Conservation (phyloP, 1,284 basidiomycete genomes). For the Cryptococcus neoformans region DNA sequence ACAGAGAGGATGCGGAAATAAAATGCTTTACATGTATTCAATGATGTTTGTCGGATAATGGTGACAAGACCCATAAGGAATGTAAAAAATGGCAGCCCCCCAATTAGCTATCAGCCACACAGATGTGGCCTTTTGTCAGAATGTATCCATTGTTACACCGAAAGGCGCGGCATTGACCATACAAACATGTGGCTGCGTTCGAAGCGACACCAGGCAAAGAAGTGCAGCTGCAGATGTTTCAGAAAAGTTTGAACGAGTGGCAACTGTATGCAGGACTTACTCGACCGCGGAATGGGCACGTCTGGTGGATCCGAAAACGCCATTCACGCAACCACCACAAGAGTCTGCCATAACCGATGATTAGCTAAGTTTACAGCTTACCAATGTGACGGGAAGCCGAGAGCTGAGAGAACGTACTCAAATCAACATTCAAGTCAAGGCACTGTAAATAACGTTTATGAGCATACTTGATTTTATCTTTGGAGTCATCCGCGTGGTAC, state of each 20-base stretch:
- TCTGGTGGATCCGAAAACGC: constrained; percentile 5
- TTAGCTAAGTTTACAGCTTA: too few relatives aligned
- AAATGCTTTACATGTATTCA: too few relatives aligned
- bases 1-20: too few relatives aligned
- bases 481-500: not conserved
- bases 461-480: not conserved
- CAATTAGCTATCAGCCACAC: too few relatives aligned
- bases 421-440: constrained; percentile 10
- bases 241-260: too few relatives aligned
- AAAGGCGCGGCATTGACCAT: constrained; percentile 11
- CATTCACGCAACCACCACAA: constrained; percentile 16
- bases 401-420: constrained; percentile 5
- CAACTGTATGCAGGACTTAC: constrained; percentile 2
- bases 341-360: constrained; percentile 3
- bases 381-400: too few relatives aligned
- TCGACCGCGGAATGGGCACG: constrained; percentile 3
- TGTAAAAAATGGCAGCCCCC: too few relatives aligned
- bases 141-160: constrained; percentile 12
- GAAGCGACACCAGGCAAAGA: constrained; percentile 10
- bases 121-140: not conserved
- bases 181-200: constrained; percentile 7
- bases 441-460: constrained; percentile 1
- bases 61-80: too few relatives aligned
- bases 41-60: too few relatives aligned
- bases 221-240: constrained; percentile 8